A percentile compares a stretch with the other conserved stretches of the same genome.
These are phyloP conservation scores for Daldinia eschscholtzii DNA, from an alignment of 2,329 filamentous ascomycete species.

Conservation along the genomic window DNA sequence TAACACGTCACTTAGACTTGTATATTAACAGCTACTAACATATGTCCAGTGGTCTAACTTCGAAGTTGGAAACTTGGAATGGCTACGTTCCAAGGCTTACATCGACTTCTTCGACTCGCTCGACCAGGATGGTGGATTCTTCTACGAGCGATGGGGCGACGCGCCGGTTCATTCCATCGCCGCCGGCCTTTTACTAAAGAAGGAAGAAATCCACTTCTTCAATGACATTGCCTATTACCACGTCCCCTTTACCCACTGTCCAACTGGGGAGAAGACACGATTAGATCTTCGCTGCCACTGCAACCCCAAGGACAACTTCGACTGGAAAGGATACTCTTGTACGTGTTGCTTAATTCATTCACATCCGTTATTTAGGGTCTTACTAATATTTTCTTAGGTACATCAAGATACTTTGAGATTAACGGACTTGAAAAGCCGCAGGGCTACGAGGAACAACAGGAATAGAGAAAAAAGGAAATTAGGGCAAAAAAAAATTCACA, in stretches of 20 bases:
- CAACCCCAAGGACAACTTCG: slow-evolving; percentile 97
- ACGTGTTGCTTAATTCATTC: slow-evolving; percentile 56
- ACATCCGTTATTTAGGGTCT: neutral
- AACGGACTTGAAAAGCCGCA: slow-evolving; percentile 85
- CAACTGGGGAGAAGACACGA: slow-evolving; percentile 86
- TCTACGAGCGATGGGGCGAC: slow-evolving; percentile 98
- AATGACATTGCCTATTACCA: slow-evolving; percentile 99
- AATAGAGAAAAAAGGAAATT: slow-evolving; percentile 53
- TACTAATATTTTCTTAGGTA: slow-evolving; percentile 67
- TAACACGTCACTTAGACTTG: slow-evolving; percentile 43
- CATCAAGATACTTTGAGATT: slow-evolving; percentile 85
- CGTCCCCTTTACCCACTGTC: slow-evolving; percentile 97
- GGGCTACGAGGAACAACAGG: slow-evolving; percentile 81
- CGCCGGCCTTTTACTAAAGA: slow-evolving; percentile 85
- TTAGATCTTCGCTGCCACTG: slow-evolving; percentile 92
- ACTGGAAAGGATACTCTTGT: slow-evolving; percentile 99
- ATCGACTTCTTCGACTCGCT: slow-evolving; percentile 90
- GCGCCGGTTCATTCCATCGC: slow-evolving; percentile 98
- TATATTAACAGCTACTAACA: slow-evolving; percentile 46
- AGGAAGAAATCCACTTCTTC: slow-evolving; percentile 98
- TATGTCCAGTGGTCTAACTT: slow-evolving; percentile 92
- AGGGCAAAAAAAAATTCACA: slow-evolving; percentile 7
- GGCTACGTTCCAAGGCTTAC: slow-evolving; percentile 91
- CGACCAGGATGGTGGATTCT: slow-evolving; percentile 94
- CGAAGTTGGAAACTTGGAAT: slow-evolving; percentile 92